Evolutionary conservation across 495 filamentous ascomycete genomes (phyloP), one percentile per base, ranked within the genome.

Genomic region (Penicillium silybi): DNA sequence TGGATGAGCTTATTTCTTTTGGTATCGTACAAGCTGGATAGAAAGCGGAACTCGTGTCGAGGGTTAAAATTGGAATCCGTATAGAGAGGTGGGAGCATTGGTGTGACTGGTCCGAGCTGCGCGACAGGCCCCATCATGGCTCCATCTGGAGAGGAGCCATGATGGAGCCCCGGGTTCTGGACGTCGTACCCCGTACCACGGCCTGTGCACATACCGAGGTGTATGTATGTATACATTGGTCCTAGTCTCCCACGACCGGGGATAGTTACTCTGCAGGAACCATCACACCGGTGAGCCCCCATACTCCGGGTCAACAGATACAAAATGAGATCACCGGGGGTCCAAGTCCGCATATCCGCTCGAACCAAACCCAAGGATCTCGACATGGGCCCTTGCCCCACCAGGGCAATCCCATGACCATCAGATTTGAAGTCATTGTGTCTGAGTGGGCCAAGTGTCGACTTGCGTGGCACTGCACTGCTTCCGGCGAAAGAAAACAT

Each of bases 331-430:
- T 32, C 29, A 13, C 29, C 29, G 29, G 29, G 26, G 29, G 29
- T 32, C 29, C 10, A 32, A 10, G 29, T 32, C 29, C 29, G 29
- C 29, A 32, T 32, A 15, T 10, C 29, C 29, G 29, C 29, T 32
- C 11, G 13, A 13, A 8, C 29, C 11, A 39, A 39, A 39, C 16
- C 37, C 37, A 19, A 7, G 18, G 37, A 43, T 43, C 41, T 43
- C 20, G 10, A 43, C 18, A 19, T 6, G 9, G 44, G 27, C 37
- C 16, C 37, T 17, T 17, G 42, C 19, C 42, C 50, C 50, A 53
- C 44, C 41, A 49, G 27, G 34, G 40, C 25, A 48, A 48, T 59
- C 61, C 58, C 61, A 64, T 64, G 61, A 64, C 58, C 58, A 44
- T 52, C 58, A 53, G 54, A 59, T 62, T 49, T 46, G 46, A 40